phyloP scores from a whole-genome alignment of 2,329 filamentous ascomycete genomes.

The Ophiostoma sp. region DNA sequence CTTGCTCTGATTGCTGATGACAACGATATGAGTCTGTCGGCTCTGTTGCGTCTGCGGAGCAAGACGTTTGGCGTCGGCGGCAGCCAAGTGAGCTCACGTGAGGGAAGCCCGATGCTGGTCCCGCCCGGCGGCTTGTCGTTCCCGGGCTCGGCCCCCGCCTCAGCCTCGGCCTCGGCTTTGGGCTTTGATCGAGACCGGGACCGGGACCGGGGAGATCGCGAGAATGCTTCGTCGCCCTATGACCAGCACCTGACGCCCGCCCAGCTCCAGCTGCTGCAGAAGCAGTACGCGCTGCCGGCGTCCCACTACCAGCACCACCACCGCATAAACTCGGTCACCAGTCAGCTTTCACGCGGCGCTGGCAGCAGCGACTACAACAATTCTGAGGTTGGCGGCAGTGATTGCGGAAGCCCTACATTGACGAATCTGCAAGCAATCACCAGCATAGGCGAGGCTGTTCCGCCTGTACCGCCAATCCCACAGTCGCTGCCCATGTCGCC shows the following conservation, averaged over 20 bases:
- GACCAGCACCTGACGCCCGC: slow-evolving; percentile 28
- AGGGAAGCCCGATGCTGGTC: slow-evolving; percentile 43
- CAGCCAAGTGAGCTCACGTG: slow-evolving; percentile 63
- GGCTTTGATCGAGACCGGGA: neutral
- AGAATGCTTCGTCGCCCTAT: slow-evolving; percentile 44
- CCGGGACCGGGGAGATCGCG: slow-evolving; percentile 31
- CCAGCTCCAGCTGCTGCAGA: slow-evolving; percentile 20
- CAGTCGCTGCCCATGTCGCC: slow-evolving; percentile 30
- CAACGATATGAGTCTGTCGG: slow-evolving; percentile 66
- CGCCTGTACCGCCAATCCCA: neutral
- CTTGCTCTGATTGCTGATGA: slow-evolving; percentile 61
- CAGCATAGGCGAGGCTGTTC: slow-evolving; percentile 29
- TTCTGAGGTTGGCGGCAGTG: slow-evolving; percentile 44
- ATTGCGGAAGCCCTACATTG: slow-evolving; percentile 48
- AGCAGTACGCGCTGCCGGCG: slow-evolving; percentile 19
- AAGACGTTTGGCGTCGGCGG: slow-evolving; percentile 63
- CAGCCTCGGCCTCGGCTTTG: slow-evolving; percentile 13
- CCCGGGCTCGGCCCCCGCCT: slow-evolving; percentile 38
- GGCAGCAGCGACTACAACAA: slow-evolving; percentile 36
- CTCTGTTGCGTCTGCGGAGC: slow-evolving; percentile 66
- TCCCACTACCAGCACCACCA: slow-evolving; percentile 25
- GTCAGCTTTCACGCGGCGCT: slow-evolving; percentile 41
- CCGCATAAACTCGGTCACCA: slow-evolving; percentile 43
- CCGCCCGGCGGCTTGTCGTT: slow-evolving; percentile 30
- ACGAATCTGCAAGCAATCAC: slow-evolving; percentile 30